Base-by-base conservation (phyloP, 1,284 basidiomycete genomes). In the Cutaneotrichosporon sp. region DNA sequence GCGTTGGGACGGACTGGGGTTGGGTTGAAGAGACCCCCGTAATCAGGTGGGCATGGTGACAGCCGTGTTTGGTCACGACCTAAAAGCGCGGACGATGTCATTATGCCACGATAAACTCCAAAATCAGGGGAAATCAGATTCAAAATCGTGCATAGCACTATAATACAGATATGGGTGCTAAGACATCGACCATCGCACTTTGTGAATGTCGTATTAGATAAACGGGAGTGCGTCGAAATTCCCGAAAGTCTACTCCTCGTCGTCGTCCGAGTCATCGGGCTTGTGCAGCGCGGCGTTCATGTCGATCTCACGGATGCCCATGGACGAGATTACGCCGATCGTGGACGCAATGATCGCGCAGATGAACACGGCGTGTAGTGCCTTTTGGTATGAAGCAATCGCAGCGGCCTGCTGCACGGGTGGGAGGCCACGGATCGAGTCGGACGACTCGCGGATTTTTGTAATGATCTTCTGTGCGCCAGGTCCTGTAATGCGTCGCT, bases 301-400 rank as follows among this genome's bases (percentile, higher is more conserved):
- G 52, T 73, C 69, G 11, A 76, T 65, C 65, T 80, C 76, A 53
- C 68, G 67, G 49, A 80, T 76, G 14, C 72, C 71, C 65, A 76
- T 56, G 31, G 66, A 69, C 1, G 72, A 61, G 16, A 80, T 21
- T 16, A 76, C 60, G n/a, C 69, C 69, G n/a, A 76, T 61, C 10
- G 71, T 65, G 8, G 70, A 55, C 34, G 73, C 26, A 61, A 68
- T 88, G 66, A 85, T 83, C 74, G 87, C 89, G 72, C 87, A 88
- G 65, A 92, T 86, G 82, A 97, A 99, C 61, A 96, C 92, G 69
- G 88, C 86, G 70, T 87, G 87, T 70, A 98, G 82, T 53, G 92
- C 90, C 72, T 87, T 86, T 38, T 88, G 87, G 80, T 97, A 99
- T 0, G 91, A 90, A 68, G 86, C 84, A 55, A 91, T 85, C 1